Percentiles rank a stretch among this genome's conserved stretches.
phyloP scores from a whole-genome alignment of 2,329 filamentous ascomycete species.

The Neonectria coccinea region DNA sequence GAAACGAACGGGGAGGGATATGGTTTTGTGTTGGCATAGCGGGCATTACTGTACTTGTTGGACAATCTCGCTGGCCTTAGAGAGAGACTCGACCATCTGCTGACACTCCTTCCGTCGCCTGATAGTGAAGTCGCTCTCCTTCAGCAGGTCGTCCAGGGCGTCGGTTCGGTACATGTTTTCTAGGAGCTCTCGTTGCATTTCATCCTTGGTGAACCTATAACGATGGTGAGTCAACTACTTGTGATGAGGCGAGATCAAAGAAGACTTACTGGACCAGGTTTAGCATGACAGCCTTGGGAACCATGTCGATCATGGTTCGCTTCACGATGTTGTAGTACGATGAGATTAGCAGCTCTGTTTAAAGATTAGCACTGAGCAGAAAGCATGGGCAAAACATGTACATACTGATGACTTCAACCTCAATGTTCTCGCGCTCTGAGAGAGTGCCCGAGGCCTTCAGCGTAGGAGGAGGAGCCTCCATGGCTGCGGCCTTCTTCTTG shows the following conservation, averaged over 20 bases:
- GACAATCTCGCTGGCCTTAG: slow-evolving; percentile 94
- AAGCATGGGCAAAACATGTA: slow-evolving; percentile 38
- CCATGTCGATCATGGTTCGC: slow-evolving; percentile 99
- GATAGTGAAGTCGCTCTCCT: slow-evolving; percentile 97
- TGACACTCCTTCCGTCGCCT: slow-evolving; percentile 97
- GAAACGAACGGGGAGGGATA: slow-evolving; percentile 25
- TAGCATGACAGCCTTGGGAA: slow-evolving; percentile 99
- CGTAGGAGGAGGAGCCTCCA: slow-evolving; percentile 93
- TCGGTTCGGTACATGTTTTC: slow-evolving; percentile 97
- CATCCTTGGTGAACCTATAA: slow-evolving; percentile 88
- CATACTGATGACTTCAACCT: slow-evolving; percentile 98
- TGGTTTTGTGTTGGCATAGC: slow-evolving; percentile 11
- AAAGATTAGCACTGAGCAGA: slow-evolving; percentile 28
- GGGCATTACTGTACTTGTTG: slow-evolving; percentile 74
- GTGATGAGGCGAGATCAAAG: not conserved
- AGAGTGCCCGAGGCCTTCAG: slow-evolving; percentile 95
- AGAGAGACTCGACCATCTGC: slow-evolving; percentile 97
- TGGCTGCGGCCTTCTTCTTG: slow-evolving; percentile 99
- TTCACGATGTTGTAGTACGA: slow-evolving; percentile 99
- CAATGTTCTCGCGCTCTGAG: slow-evolving; percentile 92
- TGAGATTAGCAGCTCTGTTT: slow-evolving; percentile 86
- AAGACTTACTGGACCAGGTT: slow-evolving; percentile 88
- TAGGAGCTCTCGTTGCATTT: slow-evolving; percentile 97
- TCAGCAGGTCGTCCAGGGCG: slow-evolving; percentile 92
- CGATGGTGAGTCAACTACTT: slow-evolving; percentile 35